Evolutionary conservation across 1,284 basidiomycete genomes (phyloP).

Genomic region (Ceratorhiza oryzae-sativae): DNA sequence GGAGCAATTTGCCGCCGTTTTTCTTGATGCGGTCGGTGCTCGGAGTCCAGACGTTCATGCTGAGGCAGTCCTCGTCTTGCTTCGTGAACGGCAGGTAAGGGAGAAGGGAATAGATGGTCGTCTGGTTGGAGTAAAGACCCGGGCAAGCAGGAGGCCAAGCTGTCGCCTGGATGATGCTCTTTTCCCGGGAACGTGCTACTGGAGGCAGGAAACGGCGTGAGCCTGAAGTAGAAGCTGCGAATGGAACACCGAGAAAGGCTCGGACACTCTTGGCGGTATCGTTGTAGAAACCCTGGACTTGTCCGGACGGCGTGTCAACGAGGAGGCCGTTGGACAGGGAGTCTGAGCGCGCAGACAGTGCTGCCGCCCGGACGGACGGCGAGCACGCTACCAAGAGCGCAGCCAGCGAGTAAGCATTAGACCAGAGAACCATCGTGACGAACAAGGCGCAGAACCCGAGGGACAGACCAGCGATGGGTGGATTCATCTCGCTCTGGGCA

Average conservation of each 20-base stretch:
- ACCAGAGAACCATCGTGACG: slow-evolving; percentile 34
- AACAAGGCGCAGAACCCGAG: slow-evolving; percentile 12
- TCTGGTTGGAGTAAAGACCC: slow-evolving; percentile 13
- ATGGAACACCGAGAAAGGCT: slow-evolving; percentile 37
- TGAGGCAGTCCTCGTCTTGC: slow-evolving; percentile 37
- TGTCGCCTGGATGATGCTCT: slow-evolving; percentile 23
- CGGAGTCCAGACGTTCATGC: slow-evolving; percentile 39
- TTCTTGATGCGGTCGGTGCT: slow-evolving; percentile 22
- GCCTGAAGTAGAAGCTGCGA: slow-evolving; percentile 30
- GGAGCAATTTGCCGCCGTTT: slow-evolving; percentile 11
- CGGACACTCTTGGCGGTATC: slow-evolving; percentile 33
- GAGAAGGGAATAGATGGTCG: slow-evolving; percentile 18
- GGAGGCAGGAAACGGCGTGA: slow-evolving; percentile 27
- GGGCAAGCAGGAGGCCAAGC: slow-evolving; percentile 31
- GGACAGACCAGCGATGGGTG: slow-evolving; percentile 2
- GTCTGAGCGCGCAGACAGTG: not conserved
- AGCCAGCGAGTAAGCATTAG: not conserved
- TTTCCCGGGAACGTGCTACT: not conserved
- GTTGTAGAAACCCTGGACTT: slow-evolving; percentile 25
- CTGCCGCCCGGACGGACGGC: slow-evolving; percentile 8
- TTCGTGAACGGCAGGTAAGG: slow-evolving; percentile 15
- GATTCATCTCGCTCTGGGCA: not conserved
- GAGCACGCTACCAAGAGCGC: slow-evolving; percentile 8
- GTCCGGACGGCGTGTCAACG: slow-evolving; percentile 7
- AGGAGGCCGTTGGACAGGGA: slow-evolving; percentile 4